Evolutionary conservation across 257 asterid species (phyloP).

Genomic region (Solanum tacnaense): DNA sequence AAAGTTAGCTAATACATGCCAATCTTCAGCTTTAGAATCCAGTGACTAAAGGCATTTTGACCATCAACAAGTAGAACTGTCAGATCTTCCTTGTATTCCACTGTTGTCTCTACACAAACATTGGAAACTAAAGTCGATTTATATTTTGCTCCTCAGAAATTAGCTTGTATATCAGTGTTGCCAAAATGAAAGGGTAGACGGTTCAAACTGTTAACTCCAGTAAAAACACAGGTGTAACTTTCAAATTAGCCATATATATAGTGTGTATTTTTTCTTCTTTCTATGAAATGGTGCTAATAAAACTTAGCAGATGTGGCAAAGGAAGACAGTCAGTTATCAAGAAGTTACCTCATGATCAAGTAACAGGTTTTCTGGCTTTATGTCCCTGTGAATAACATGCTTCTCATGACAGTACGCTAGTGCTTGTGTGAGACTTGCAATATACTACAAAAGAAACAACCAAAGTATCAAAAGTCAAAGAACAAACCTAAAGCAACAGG

Average conservation of each 20-base stretch:
- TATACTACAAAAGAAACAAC: conserved; percentile 32
- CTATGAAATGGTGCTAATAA: too few species aligned
- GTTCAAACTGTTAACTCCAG: neutral
- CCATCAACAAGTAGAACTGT: neutral
- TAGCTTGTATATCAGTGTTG: neutral
- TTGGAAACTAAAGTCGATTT: neutral
- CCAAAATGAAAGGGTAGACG: neutral
- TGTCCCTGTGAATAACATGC: conserved; percentile 95
- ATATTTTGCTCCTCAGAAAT: neutral
- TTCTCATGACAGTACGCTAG: conserved; percentile 84
- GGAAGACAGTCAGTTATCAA: neutral
- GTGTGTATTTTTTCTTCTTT: too few species aligned
- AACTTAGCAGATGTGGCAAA: too few species aligned
- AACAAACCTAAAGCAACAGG: neutral
- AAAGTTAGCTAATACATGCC: neutral
- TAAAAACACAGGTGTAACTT: neutral
- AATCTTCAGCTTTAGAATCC: neutral
- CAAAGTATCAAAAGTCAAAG: conserved; percentile 4
- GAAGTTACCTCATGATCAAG: conserved; percentile 86
- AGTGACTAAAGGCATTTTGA: neutral
- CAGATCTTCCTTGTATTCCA: neutral
- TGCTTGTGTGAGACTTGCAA: conserved; percentile 81
- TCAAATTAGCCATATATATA: too few species aligned
- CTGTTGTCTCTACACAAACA: neutral
- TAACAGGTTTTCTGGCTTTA: conserved; percentile 91